Percentiles rank a stretch among this genome's conserved stretches.
Conservation (phyloP, 805 yeast genomes). For the Starmerella floricola region DNA sequence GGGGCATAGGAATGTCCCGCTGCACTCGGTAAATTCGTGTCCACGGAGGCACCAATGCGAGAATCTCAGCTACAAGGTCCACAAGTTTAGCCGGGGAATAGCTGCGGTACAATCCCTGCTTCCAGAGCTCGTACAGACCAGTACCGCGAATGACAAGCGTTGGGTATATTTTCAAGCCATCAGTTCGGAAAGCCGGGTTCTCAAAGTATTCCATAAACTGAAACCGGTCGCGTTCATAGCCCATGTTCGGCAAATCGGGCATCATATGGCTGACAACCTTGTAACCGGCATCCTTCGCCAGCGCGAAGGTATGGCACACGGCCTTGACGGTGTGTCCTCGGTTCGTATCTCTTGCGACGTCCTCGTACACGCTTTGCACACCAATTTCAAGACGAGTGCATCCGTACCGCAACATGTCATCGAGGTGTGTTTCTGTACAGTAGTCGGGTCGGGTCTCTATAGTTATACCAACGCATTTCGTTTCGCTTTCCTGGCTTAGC, state of each 20-base stretch:
- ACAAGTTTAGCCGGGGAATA: constrained; percentile 89
- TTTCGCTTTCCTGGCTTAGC: constrained; percentile 84
- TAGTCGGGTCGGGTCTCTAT: constrained; percentile 98
- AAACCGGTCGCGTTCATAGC: constrained; percentile 94
- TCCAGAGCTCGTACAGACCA: constrained; percentile 94
- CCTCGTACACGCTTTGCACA: constrained; percentile 93
- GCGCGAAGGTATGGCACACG: constrained; percentile 88
- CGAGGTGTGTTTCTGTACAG: constrained; percentile 88
- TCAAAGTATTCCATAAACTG: constrained; percentile 95
- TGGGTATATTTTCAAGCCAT: constrained; percentile 90
- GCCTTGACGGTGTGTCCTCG: constrained; percentile 96
- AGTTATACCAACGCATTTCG: constrained; percentile 96
- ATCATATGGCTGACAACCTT: constrained; percentile 98
- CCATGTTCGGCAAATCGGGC: constrained; percentile 98
- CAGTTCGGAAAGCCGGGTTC: constrained; percentile 93
- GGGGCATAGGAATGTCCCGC: constrained; percentile 98
- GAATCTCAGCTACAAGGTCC: constrained; percentile 86
- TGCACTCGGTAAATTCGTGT: constrained; percentile 96
- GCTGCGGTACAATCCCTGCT: constrained; percentile 84
- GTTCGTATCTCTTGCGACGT: constrained; percentile 95
- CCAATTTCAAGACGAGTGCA: constrained; percentile 96
- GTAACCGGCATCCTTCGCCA: constrained; percentile 97
- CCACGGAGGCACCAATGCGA: constrained; percentile 98
- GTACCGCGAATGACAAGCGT: constrained; percentile 95
- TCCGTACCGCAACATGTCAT: constrained; percentile 92